Percentiles rank a stretch among this genome's conserved stretches.
phyloP scores from a whole-genome alignment of 108 stramenopile species.

The Bacterosira constricta region DNA sequence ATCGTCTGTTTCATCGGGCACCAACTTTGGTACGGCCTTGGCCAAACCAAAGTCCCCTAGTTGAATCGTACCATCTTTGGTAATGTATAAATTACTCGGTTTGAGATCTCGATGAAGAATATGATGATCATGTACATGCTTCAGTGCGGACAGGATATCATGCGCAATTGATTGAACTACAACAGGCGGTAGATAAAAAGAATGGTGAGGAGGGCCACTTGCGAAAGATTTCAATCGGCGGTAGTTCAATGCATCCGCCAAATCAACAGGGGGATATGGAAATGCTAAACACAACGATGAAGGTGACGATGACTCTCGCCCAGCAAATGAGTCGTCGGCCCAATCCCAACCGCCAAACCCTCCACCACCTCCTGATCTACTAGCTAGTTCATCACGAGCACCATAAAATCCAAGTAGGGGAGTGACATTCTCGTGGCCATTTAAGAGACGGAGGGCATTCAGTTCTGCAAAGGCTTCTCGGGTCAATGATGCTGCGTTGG shows the following conservation, averaged over 20 bases:
- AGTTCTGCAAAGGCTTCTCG: slow-evolving; percentile 51
- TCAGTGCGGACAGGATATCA: slow-evolving; percentile 75
- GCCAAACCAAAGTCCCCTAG: slow-evolving; percentile 86
- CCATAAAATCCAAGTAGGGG: slow-evolving; percentile 44
- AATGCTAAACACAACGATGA: slow-evolving; percentile 64
- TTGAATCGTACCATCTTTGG: slow-evolving; percentile 55
- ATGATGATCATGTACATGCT: slow-evolving; percentile 87
- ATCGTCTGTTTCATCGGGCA: neutral
- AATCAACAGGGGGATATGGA: slow-evolving; percentile 76
- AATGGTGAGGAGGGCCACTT: slow-evolving; percentile 26
- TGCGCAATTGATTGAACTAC: slow-evolving; percentile 56
- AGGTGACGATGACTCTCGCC: neutral
- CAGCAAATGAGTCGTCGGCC: slow-evolving; percentile 6
- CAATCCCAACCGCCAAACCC: slow-evolving; percentile 34
- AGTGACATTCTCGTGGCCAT: slow-evolving; percentile 41
- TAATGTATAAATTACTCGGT: slow-evolving; percentile 86
- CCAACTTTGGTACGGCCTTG: slow-evolving; percentile 39
- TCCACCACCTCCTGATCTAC: slow-evolving; percentile 4
- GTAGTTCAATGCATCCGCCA: slow-evolving; percentile 58
- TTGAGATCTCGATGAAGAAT: slow-evolving; percentile 96
- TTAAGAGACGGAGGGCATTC: slow-evolving; percentile 40
- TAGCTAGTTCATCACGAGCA: slow-evolving; percentile 12
- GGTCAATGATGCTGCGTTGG: slow-evolving; percentile 15
- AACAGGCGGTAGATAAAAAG: slow-evolving; percentile 17
- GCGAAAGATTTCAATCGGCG: slow-evolving; percentile 43